Percentiles rank a stretch among this genome's conserved stretches.
Conservation (phyloP, 768 basidiomycete species). For the Leccinum aurantiacum region DNA sequence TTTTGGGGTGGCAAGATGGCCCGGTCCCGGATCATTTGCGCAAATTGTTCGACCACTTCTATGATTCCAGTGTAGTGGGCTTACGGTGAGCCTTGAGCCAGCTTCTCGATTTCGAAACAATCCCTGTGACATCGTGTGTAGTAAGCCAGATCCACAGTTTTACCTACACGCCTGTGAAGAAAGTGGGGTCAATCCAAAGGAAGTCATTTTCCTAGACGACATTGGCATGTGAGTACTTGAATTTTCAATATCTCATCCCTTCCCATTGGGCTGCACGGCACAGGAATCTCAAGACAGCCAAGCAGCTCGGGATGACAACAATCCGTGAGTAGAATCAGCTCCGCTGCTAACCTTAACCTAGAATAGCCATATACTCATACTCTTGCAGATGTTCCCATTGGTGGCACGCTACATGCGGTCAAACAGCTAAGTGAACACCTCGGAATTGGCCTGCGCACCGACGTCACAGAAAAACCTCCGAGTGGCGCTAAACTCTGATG, state of each 20-base stretch:
- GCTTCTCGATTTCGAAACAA: not conserved
- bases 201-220: constrained; percentile 80
- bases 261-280: not conserved
- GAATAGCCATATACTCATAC: not conserved
- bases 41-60: constrained; percentile 76
- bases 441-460: constrained; percentile 51
- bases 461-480: constrained; percentile 6
- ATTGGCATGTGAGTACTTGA: constrained; percentile 61
- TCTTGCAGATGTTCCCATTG: constrained; percentile 65
- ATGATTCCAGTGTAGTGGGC: constrained; percentile 74
- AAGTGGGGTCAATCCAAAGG: constrained; percentile 57
- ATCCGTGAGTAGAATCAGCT: constrained; percentile 57
- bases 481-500: constrained; percentile 20
- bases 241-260: not conserved
- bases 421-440: constrained; percentile 58
- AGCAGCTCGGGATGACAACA: constrained; percentile 72
- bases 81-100: constrained; percentile 50
- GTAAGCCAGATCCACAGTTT: constrained; percentile 77
- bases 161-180: constrained; percentile 71
- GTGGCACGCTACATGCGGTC: constrained; percentile 60
- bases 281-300: constrained; percentile 76
- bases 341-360: not conserved
- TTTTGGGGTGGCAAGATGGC: constrained; percentile 69
- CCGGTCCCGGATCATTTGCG: constrained; percentile 54
- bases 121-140: constrained; percentile 28